Evolutionary conservation across 257 asterid species (phyloP), one percentile per base, ranked within the genome.

Genomic region (Penstemon newberryi): DNA sequence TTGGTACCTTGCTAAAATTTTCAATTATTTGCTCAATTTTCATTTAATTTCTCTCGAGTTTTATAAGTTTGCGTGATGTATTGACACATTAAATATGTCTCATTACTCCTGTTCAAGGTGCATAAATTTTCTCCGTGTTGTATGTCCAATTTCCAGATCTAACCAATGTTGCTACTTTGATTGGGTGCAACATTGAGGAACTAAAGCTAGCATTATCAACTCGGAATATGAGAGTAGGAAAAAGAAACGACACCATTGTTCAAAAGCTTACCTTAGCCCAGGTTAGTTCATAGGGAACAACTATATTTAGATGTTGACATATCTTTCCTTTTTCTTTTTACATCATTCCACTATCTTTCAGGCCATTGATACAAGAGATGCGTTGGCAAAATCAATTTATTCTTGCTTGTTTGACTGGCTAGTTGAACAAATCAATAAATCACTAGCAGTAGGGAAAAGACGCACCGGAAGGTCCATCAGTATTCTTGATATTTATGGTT

Each of bases 391-490:
- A 82, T 89, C 96, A 61, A 86, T 94, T 46, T 89, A 94, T 83
- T 84, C 96, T 58, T 87, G 96, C 83, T 85, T 94, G 83, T 94
- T 94, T 81, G 96, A 94, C 80, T 94, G 99, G 98, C 81, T 94
- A 45, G 93, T 94, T 66, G 97, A 94, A 69, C 96, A 94, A 86
- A 86, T 94, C 69, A 94, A 94, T 77, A 87, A 87, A 75, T 94
- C 99, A 53, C 87, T 91, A 41, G 95, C 91, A 57, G 95, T 87
- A 10, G 99, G 99, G 65, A 94, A 94, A 76, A 89, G 91, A 36
- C 90, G 96, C 61, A 94, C 99, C 41, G 99, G 96, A 72, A 89
- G 97, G 81, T 91, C 97, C 67, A 94, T 94, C 73, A 94, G 96
- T 80, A 89, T 94, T 79, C 96, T 94, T 45, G 99, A 94, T 85